phyloP scores from a whole-genome alignment of 2,329 filamentous ascomycete species.

The Aspergillus caelatus region DNA sequence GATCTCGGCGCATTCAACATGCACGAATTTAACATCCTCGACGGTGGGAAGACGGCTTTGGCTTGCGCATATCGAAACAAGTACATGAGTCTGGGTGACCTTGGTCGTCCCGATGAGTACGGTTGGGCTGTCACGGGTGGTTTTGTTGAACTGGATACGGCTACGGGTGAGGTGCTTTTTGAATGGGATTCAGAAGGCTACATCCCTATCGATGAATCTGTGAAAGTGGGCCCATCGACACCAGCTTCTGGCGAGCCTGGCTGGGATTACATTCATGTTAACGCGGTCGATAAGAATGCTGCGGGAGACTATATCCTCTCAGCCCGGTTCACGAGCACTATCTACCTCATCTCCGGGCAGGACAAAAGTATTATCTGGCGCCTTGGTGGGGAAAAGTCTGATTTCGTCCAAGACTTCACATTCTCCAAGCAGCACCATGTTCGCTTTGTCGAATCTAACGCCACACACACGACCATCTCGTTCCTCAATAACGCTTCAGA shows the following conservation, averaged over 20 bases:
- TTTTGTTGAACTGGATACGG: conserved; percentile 41
- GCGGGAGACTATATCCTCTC: conserved; percentile 46
- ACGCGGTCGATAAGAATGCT: conserved; percentile 44
- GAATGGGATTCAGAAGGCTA: conserved; percentile 41
- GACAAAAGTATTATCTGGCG: conserved; percentile 44
- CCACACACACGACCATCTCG: conserved; percentile 34
- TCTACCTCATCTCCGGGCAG: conserved; percentile 43
- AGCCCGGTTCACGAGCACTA: conserved; percentile 39
- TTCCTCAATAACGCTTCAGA: conserved; percentile 41
- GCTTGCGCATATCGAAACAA: conserved; percentile 29
- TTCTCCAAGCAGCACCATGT: conserved; percentile 45
- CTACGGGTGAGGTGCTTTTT: conserved; percentile 37
- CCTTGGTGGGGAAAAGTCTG: conserved; percentile 37
- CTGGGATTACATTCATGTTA: conserved; percentile 44
- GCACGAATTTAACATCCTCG: conserved; percentile 45
- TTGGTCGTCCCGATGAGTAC: conserved; percentile 35
- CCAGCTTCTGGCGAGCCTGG: conserved; percentile 21
- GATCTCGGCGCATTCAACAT: conserved; percentile 40
- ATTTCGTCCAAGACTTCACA: conserved; percentile 37
- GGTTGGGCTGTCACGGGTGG: conserved; percentile 38
- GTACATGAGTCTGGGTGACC: conserved; percentile 29
- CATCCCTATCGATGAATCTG: conserved; percentile 20
- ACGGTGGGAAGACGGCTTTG: conserved; percentile 39
- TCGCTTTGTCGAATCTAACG: conserved; percentile 34
- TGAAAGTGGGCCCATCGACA: not conserved